Evolutionary conservation across 208 protist genomes (phyloP).

Genomic region (Acanthamoeba castellanii): DNA sequence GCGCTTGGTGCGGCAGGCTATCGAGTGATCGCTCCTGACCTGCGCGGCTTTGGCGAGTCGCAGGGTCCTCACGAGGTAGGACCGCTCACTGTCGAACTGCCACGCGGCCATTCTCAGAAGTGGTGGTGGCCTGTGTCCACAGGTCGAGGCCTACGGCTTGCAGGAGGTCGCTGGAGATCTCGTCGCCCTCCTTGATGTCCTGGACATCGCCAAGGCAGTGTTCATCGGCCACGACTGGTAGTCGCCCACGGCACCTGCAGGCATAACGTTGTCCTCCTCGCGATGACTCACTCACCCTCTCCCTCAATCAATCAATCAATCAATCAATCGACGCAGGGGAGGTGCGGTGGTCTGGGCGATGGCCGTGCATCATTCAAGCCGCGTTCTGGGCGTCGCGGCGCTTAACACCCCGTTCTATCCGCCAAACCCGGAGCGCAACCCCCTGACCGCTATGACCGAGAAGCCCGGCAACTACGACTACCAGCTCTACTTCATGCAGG

Average conservation of each 20-base stretch:
- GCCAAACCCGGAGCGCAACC: background rate
- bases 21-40: slow-evolving; percentile 28
- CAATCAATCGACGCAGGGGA: background rate
- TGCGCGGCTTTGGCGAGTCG: slow-evolving; percentile 50
- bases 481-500: slow-evolving; percentile 72
- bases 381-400: slow-evolving; percentile 38
- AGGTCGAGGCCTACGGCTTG: background rate
- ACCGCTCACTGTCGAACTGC: background rate
- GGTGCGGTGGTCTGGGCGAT: slow-evolving; percentile 61
- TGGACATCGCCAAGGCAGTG: background rate
- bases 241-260: background rate
- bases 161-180: background rate
- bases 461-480: slow-evolving; percentile 65
- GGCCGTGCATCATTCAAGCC: slow-evolving; percentile 27
- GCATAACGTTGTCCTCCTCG: background rate
- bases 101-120: background rate
- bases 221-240: slow-evolving; percentile 74
- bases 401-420: slow-evolving; percentile 62
- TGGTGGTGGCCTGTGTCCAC: background rate
- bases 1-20: slow-evolving; percentile 34
- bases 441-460: background rate
- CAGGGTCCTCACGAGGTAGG: background rate
- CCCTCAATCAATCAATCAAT: no score
- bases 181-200: background rate
- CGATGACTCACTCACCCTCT: background rate